Evolutionary conservation across 352 stramenopile species (phyloP), one percentile per base, ranked within the genome.

Genomic region (Plasmopara muralis): DNA sequence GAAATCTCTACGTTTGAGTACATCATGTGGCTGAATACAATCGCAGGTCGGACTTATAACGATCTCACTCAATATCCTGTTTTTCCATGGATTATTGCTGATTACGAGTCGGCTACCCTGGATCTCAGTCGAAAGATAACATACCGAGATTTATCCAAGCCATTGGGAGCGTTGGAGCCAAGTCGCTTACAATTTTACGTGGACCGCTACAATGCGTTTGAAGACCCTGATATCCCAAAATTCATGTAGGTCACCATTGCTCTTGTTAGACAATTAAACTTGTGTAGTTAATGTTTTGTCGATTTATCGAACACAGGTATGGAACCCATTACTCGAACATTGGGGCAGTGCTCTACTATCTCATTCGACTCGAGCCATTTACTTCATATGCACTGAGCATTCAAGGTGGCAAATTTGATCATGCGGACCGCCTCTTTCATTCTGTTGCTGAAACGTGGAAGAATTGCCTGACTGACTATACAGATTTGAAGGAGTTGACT

Each of bases 351-450:
- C 79, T 99, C 5, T 98, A 98, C 69, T 99, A 99, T 65, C 72
- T 99, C 25, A 91, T 99, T 67, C 89, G 97, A 8, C 64, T 99
- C n/a, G 96, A 99, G 67, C 97, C 97, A 9, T 99, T 98, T 71
- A 98, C 94, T 5, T 85, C 93, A 20, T 87, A 98, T 43, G 88
- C 93, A 7, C 44, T 98, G 40, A 87, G 79, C 41, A 72, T 99
- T 1, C 97, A 99, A 76, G 96, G 92, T 46, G 97, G 97, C 9
- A 93, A 92, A 30, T 96, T 97, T 50, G 93, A 98, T 53, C 87
- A 95, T 44, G 77, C 92, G 4, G 93, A 98, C 34, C 85, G 94
- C 4, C 68, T 97, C 33, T 98, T 98, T 64, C 76, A 96, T 54
- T 95, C 76, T 10, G 63, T 98, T 18, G 66, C 76, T 0, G 85